Percentiles rank a stretch among this genome's conserved stretches.
Evolutionary conservation across 306 rosid species (phyloP).

Genomic region (Acacia melanoxylon): DNA sequence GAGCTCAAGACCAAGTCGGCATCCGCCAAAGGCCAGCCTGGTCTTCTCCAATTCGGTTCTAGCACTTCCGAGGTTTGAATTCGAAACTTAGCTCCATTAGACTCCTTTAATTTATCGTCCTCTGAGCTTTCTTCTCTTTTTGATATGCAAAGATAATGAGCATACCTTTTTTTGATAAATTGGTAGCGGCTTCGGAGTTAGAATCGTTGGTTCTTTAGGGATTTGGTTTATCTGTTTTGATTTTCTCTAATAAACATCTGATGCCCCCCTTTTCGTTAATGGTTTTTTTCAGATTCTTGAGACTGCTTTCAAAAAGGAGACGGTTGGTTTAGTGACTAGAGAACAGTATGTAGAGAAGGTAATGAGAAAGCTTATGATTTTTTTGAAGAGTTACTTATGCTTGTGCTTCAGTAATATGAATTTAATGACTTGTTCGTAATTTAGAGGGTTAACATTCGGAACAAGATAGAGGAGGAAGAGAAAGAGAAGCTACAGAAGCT

Average conservation of each 20-base stretch:
- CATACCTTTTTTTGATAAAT: not conserved
- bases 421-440: slow-evolving; percentile 13
- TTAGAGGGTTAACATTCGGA: slow-evolving; percentile 88
- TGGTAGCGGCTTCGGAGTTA: not conserved
- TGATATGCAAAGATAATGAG: not conserved
- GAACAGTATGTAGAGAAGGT: slow-evolving; percentile 98
- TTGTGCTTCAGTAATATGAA: not conserved
- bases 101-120: not conserved
- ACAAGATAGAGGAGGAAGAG: slow-evolving; percentile 96
- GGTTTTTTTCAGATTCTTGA: slow-evolving; percentile 75
- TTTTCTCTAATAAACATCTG: not conserved
- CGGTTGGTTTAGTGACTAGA: slow-evolving; percentile 92
- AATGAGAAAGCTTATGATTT: not conserved
- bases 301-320: slow-evolving; percentile 96
- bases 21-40: slow-evolving; percentile 73
- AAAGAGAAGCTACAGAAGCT: slow-evolving; percentile 96
- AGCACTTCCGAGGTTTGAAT: slow-evolving; percentile 79
- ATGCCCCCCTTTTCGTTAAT: not conserved
- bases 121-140: not conserved
- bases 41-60: slow-evolving; percentile 98
- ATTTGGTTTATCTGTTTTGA: not conserved
- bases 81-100: not conserved
- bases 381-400: not conserved
- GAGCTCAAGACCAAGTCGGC: slow-evolving; percentile 93
- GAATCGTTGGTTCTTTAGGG: not conserved